Conservation (phyloP, 441 rosid genomes). For the Brassica balearica region DNA sequence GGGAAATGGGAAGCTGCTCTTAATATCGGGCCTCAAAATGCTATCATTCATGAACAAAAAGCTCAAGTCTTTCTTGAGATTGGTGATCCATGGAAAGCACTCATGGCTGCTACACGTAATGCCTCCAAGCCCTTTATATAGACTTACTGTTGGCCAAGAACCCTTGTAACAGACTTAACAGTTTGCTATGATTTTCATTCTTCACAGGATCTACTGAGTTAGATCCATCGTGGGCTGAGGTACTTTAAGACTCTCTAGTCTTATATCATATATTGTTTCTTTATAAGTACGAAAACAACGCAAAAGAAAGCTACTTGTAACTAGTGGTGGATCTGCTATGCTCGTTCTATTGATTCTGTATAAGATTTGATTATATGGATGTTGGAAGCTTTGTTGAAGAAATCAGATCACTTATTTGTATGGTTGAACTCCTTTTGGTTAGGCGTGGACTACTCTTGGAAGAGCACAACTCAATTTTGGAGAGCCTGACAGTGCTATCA, state of each 20-base stretch:
- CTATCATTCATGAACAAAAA: conserved; percentile 82
- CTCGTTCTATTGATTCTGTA: too few species aligned
- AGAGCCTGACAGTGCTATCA: conserved; percentile 81
- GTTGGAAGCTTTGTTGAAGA: too few species aligned
- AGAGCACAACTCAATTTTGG: conserved; percentile 92
- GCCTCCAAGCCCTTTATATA: conserved; percentile 7
- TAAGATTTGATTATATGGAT: too few species aligned
- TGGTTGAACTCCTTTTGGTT: conserved; percentile 7
- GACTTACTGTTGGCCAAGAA: not conserved
- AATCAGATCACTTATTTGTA: too few species aligned
- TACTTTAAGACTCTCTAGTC: conserved; percentile 20
- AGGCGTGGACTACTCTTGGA: conserved; percentile 94
- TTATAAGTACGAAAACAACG: too few species aligned
- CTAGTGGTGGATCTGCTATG: too few species aligned
- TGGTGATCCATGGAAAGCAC: conserved; percentile 83
- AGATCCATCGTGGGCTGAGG: conserved; percentile 89
- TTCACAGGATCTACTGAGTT: conserved; percentile 76
- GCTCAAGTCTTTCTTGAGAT: conserved; percentile 87
- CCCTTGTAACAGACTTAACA: not conserved
- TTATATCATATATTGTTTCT: too few species aligned
- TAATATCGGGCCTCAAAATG: conserved; percentile 66
- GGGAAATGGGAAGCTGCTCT: conserved; percentile 93
- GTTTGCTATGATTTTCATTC: not conserved
- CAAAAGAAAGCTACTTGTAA: too few species aligned
- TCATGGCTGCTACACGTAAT: conserved; percentile 80